A percentile compares a stretch with the other conserved stretches of the same genome.
These are phyloP conservation scores for Pogostemon cablin DNA, from an alignment of 257 asterid genomes.

Conservation along the genomic window DNA sequence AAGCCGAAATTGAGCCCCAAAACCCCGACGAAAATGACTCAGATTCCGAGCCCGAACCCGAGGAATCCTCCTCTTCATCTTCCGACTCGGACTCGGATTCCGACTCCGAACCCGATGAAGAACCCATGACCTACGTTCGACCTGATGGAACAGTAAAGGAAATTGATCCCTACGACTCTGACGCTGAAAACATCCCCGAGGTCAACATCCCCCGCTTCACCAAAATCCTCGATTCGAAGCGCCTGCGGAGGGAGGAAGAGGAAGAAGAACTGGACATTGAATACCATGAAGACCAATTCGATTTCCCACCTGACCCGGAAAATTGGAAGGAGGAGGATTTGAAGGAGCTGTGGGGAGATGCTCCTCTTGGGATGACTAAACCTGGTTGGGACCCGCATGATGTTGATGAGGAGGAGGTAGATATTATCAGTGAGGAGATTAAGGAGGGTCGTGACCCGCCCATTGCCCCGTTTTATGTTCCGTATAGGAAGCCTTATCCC, in stretches of 20 bases:
- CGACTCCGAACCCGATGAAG: conserved; percentile 43
- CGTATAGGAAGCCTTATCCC: conserved; percentile 81
- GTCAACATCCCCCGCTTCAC: conserved; percentile 48
- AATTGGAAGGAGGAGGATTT: conserved; percentile 92
- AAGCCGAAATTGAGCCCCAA: conserved; percentile 24
- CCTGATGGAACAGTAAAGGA: conserved; percentile 34
- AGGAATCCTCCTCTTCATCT: conserved; percentile 22
- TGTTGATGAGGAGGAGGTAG: conserved; percentile 70
- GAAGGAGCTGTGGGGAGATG: conserved; percentile 96
- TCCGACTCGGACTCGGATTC: conserved; percentile 41
- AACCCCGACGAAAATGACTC: conserved; percentile 27
- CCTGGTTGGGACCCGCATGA: conserved; percentile 91
- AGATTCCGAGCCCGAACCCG: conserved; percentile 11
- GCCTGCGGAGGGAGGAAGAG: conserved; percentile 36
- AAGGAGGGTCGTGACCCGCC: conserved; percentile 74
- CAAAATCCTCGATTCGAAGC: conserved; percentile 51
- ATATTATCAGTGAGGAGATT: conserved; percentile 44
- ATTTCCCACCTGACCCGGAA: conserved; percentile 81
- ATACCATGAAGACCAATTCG: conserved; percentile 53
- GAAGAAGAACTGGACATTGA: conserved; percentile 45
- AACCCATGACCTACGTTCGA: conserved; percentile 33
- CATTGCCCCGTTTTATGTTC: conserved; percentile 90
- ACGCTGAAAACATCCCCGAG: conserved; percentile 52
- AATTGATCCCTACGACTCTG: conserved; percentile 34
- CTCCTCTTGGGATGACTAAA: conserved; percentile 63